A percentile compares a stretch with the other conserved stretches of the same genome.
These are phyloP conservation scores for Plasmodiophora brassicae DNA, from an alignment of 208 protist genomes.

Conservation along the genomic window DNA sequence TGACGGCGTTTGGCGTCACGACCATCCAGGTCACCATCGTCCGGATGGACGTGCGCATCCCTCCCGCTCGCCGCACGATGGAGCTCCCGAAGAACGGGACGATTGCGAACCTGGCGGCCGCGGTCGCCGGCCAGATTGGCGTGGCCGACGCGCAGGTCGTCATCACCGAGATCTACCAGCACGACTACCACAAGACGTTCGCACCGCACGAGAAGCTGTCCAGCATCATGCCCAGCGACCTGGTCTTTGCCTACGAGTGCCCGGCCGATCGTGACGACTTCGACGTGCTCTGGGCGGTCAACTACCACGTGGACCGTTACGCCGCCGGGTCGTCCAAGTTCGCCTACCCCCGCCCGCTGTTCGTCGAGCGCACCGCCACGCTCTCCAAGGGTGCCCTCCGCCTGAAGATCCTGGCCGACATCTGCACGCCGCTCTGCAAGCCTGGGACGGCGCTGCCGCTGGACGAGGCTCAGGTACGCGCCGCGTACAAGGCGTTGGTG, in stretches of 20 bases:
- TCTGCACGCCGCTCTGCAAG: too few species aligned
- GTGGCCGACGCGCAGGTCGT: neutral
- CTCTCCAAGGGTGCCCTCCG: too few species aligned
- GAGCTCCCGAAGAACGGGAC: neutral
- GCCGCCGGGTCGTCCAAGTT: too few species aligned
- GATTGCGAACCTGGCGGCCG: neutral
- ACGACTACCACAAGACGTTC: neutral
- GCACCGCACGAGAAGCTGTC: neutral
- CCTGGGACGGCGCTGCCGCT: too few species aligned
- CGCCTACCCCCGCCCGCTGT: too few species aligned
- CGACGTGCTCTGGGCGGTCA: too few species aligned
- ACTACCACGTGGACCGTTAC: too few species aligned
- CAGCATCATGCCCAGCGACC: neutral
- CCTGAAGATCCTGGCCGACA: too few species aligned
- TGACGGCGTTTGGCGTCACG: neutral
- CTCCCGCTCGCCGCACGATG: neutral
- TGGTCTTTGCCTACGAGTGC: neutral
- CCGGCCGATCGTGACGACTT: too few species aligned
- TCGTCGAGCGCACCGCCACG: too few species aligned
- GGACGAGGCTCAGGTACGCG: too few species aligned
- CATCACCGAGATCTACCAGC: neutral
- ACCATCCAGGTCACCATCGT: neutral
- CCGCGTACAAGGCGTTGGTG: too few species aligned
- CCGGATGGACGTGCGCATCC: neutral
- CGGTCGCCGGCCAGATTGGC: neutral